phyloP scores from a whole-genome alignment of 2,329 filamentous ascomycete genomes.

The Cladophialophora exuberans region DNA sequence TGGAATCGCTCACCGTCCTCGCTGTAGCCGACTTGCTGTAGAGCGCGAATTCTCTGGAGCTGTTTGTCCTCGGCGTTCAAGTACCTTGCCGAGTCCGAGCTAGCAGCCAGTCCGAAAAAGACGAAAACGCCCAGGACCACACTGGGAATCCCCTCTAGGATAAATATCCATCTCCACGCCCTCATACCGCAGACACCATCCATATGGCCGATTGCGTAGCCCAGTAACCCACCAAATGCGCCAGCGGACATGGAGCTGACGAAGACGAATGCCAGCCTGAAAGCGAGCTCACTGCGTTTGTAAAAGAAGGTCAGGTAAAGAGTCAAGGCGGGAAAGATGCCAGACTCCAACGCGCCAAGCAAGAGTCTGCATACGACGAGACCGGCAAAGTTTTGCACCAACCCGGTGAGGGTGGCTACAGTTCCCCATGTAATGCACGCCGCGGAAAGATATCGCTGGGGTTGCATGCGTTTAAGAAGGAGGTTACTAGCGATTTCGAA shows the following conservation, averaged over 20 bases:
- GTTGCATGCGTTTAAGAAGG: constrained; percentile 50
- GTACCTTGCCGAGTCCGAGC: constrained; percentile 46
- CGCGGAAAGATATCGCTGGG: constrained; percentile 54
- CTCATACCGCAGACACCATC: constrained; percentile 50
- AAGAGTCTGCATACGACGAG: constrained; percentile 47
- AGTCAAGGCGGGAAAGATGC: constrained; percentile 45
- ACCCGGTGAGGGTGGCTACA: constrained; percentile 53
- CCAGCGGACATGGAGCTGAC: constrained; percentile 54
- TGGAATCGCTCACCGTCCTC: constrained; percentile 57
- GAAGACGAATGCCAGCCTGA: constrained; percentile 47
- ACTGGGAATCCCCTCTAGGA: constrained; percentile 52
- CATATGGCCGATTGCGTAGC: constrained; percentile 56
- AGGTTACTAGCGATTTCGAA: constrained; percentile 44
- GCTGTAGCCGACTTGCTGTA: constrained; percentile 53
- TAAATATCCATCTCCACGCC: constrained; percentile 60
- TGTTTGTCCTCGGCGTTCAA: constrained; percentile 52
- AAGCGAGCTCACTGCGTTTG: constrained; percentile 45
- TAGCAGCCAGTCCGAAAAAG: constrained; percentile 50
- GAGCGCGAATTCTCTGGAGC: constrained; percentile 55
- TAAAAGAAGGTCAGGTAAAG: constrained; percentile 54
- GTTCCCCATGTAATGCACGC: constrained; percentile 31
- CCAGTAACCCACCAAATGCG: constrained; percentile 55
- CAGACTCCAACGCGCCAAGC: constrained; percentile 43
- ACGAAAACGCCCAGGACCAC: constrained; percentile 45
- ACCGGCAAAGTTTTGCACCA: constrained; percentile 47